Percentiles rank a stretch among this genome's conserved stretches.
Evolutionary conservation across 352 stramenopile species (phyloP).

Genomic region (Phytophthora sp.): DNA sequence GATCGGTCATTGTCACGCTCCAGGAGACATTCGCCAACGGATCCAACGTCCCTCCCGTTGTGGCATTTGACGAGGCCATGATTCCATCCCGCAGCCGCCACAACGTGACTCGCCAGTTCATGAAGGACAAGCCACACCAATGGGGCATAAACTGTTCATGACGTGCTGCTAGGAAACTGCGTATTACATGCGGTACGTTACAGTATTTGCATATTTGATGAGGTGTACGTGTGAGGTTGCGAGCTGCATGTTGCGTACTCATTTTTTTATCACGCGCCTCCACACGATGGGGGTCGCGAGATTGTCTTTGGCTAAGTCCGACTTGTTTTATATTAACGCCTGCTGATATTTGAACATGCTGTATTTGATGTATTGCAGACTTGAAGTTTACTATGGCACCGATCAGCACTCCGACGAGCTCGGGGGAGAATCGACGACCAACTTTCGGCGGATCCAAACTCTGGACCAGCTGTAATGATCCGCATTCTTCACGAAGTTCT

Average conservation of each 20-base stretch:
- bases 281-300: no score
- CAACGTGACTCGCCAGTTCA: slow-evolving; percentile 15
- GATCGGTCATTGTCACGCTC: slow-evolving; percentile 4
- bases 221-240: no score
- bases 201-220: not conserved
- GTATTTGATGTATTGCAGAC: no score
- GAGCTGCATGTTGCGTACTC: no score
- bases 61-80: slow-evolving; percentile 23
- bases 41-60: slow-evolving; percentile 3
- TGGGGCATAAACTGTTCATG: slow-evolving; percentile 29
- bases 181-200: no score
- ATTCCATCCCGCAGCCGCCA: slow-evolving; percentile 12
- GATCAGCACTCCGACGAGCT: no score
- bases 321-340: slow-evolving; percentile 13
- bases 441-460: no score
- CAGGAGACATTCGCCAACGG: slow-evolving; percentile 1
- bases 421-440: no score
- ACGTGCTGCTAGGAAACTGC: slow-evolving; percentile 14
- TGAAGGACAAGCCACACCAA: slow-evolving; percentile 24
- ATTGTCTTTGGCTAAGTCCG: slow-evolving; percentile 13
- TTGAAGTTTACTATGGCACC: no score
- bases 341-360: no score
- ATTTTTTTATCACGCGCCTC: not conserved
- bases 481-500: no score
- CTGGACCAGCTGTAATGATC: no score